These are phyloP conservation scores for Sporothrix inflata DNA, from an alignment of 2,329 filamentous ascomycete species.

Conservation along the genomic window DNA sequence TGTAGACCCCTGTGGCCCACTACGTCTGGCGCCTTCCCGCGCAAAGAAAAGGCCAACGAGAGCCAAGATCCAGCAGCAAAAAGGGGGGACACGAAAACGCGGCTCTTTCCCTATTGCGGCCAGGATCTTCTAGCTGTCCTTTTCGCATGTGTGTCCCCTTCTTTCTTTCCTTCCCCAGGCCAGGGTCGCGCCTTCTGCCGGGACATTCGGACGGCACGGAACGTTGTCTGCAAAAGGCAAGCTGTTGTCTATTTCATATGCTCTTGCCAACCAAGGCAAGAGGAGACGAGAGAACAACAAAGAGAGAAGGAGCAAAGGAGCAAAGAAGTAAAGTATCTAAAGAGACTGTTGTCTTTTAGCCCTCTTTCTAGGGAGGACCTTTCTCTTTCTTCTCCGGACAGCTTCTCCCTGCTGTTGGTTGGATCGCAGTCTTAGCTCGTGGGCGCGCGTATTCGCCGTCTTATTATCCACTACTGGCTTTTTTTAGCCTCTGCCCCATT, in stretches of 20 bases:
- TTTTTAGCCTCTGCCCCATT: slow-evolving; percentile 12
- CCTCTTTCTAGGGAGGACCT: not conserved
- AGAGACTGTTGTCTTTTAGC: not conserved
- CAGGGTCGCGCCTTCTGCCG: slow-evolving; percentile 17
- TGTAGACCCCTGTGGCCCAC: not conserved
- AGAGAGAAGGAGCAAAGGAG: not conserved
- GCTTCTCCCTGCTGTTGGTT: slow-evolving; percentile 7
- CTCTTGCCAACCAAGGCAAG: not conserved
- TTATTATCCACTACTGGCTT: not conserved
- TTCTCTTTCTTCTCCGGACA: not conserved
- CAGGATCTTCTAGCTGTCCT: slow-evolving; percentile 10
- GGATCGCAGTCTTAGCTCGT: not conserved
- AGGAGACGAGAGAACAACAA: not conserved
- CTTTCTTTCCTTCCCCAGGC: too few relatives aligned
- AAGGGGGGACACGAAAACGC: not conserved
- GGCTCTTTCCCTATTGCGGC: slow-evolving; percentile 5
- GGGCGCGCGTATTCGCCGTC: slow-evolving; percentile 2
- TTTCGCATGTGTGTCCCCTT: not conserved
- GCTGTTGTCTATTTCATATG: slow-evolving; percentile 5
- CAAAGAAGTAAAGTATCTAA: not conserved
- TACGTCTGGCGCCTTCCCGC: not conserved
- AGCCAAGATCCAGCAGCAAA: not conserved
- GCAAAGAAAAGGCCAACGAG: not conserved
- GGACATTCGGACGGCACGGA: slow-evolving; percentile 17
- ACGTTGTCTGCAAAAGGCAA: not conserved